These are phyloP conservation scores for Paxillus rubicundulus DNA, from an alignment of 768 basidiomycete species.

Conservation along the genomic window DNA sequence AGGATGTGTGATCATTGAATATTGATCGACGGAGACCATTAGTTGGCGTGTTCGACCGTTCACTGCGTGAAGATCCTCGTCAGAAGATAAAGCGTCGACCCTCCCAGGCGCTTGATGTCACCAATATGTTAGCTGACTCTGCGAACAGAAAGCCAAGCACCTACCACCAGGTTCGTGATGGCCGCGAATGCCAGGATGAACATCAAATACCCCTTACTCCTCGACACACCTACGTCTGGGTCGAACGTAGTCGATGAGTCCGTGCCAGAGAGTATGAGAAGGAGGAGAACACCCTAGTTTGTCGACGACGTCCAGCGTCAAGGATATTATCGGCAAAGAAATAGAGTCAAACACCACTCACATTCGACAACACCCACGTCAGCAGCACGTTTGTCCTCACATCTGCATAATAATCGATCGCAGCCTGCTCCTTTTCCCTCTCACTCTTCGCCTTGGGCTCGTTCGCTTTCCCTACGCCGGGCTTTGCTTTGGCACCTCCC, in stretches of 20 bases:
- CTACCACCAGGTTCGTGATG: conserved; percentile 64
- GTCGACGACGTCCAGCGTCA: neutral
- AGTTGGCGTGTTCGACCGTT: neutral
- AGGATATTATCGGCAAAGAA: neutral
- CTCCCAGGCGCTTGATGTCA: conserved; percentile 48
- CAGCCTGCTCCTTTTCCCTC: conserved; percentile 68
- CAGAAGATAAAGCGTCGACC: conserved; percentile 55
- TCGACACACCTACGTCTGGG: conserved; percentile 42
- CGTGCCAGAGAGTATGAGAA: conserved; percentile 62
- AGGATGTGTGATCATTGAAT: no score
- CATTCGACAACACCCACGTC: conserved; percentile 83
- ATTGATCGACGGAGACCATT: no score
- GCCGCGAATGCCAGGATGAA: conserved; percentile 83
- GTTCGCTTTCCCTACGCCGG: neutral
- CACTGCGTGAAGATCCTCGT: conserved; percentile 52
- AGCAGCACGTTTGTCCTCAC: conserved; percentile 82
- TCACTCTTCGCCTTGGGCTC: conserved; percentile 33
- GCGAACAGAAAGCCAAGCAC: conserved; percentile 30
- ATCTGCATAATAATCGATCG: conserved; percentile 85
- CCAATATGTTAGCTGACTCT: neutral
- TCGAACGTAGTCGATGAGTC: conserved; percentile 60
- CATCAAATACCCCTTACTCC: conserved; percentile 72
- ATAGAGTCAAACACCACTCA: conserved; percentile 30
- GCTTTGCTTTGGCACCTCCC: conserved; percentile 7
- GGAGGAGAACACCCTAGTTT: conserved; percentile 62